Percentiles rank a stretch among this genome's conserved stretches.
These are phyloP conservation scores for Chytridiales sp. DNA, from an alignment of 371 early-diverging fungal species.

Conservation along the genomic window DNA sequence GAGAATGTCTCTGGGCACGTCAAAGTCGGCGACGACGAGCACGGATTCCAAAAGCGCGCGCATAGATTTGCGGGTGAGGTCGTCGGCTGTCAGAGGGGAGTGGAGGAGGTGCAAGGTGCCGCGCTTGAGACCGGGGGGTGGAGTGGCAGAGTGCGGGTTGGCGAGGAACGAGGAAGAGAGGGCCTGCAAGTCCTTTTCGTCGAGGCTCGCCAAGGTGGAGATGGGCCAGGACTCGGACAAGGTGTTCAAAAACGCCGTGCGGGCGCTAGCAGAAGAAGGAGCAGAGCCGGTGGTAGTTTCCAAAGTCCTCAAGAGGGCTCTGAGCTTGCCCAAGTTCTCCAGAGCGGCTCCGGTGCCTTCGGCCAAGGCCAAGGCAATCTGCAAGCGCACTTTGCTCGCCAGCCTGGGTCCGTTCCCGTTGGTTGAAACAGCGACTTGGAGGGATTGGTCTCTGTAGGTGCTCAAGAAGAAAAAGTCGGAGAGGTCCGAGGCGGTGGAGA, in stretches of 20 bases:
- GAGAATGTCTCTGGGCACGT: conserved; percentile 20
- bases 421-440: conserved; percentile 55
- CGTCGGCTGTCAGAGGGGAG: conserved; percentile 31
- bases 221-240: conserved; percentile 37
- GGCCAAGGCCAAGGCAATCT: conserved; percentile 47
- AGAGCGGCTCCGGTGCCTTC: conserved; percentile 37
- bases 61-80: conserved; percentile 22
- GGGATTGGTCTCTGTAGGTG: conserved; percentile 45
- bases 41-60: conserved; percentile 35
- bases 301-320: conserved; percentile 30
- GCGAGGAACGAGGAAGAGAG: conserved; percentile 21
- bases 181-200: conserved; percentile 22
- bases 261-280: conserved; percentile 7
- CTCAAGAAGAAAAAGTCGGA: conserved; percentile 56
- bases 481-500: conserved; percentile 43
- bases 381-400: conserved; percentile 43
- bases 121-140: conserved; percentile 17
- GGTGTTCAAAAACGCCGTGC: conserved; percentile 26
- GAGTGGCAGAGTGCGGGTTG: not conserved
- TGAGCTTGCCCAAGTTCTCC: conserved; percentile 33
- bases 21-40: conserved; percentile 30
- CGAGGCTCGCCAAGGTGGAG: conserved; percentile 40
- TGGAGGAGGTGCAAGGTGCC: conserved; percentile 26
- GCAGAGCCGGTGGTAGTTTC: no score
- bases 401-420: conserved; percentile 52